Base-by-base conservation (phyloP, 108 stramenopile species). In the Cyclostephanos invisitatus region DNA sequence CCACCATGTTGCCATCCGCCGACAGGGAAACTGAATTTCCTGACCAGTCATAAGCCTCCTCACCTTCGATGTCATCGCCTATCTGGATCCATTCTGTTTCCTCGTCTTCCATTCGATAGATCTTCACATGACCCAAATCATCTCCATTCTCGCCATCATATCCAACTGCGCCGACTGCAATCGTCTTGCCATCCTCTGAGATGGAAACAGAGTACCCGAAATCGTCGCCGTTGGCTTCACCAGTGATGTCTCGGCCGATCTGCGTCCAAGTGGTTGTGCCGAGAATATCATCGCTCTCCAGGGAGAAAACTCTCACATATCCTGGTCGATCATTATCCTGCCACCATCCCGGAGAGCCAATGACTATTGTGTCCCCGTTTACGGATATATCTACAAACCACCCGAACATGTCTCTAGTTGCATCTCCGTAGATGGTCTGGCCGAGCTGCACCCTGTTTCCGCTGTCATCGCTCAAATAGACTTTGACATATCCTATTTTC, bases 181-280 rank as follows among this genome's bases (percentile, higher is more conserved):
- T 18, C 0, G 59, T 75, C 32, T 27, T 53, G 17, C 68, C 74
- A 61, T 75, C 67, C 5, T n/a, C 57, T 28, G 68, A 75, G 12
- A 75, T 36, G 24, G 68, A 53, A 7, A 75, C 57, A 10, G 46
- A 27, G 3, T 42, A 28, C n/a, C 74, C 74, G 21, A 69, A 62
- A 21, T 27, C 17, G 60, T 60, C 68, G 28, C 54, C 42, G 27
- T 24, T 42, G 0, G 0, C 38, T 15, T 48, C 36, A 0, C 74
- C 74, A 62, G 35, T 38, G 17, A 75, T 75, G 12, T 69, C 68
- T 3, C 25, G 1, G 5, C 68, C 74, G 25, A 69, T 18, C 40
- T 75, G 55, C 29, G 4, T 37, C 74, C 74, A 75, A 46, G 11
- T 15, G 15, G 0, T 14, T 15, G 44, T 15, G 0, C 15, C 44